These are phyloP conservation scores for Botryosphaeria dothidea DNA, from an alignment of 2,329 filamentous ascomycete genomes.

Conservation along the genomic window DNA sequence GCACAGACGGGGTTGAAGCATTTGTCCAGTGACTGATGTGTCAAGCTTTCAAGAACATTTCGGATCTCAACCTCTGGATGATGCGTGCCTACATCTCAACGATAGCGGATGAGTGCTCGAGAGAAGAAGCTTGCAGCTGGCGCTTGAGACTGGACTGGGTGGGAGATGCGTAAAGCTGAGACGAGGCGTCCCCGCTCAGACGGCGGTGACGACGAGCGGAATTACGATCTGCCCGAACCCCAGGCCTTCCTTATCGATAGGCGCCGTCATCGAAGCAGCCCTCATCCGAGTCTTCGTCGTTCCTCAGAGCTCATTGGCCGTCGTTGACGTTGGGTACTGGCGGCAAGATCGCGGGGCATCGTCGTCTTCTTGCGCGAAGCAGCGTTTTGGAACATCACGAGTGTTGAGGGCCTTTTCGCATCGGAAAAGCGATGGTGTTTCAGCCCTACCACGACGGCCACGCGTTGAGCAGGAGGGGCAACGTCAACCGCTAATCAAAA, in stretches of 20 bases:
- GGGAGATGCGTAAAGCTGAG: background rate
- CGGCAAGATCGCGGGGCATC: background rate
- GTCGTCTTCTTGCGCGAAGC: background rate
- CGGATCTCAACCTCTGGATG: too few species aligned
- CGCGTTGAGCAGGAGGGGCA: constrained; percentile 17
- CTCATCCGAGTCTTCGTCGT: too few species aligned
- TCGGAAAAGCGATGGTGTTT: background rate
- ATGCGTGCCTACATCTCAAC: too few species aligned
- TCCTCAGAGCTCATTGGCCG: background rate
- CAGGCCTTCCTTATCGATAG: constrained; percentile 4
- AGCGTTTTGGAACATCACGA: background rate
- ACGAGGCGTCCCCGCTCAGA: constrained; percentile 12
- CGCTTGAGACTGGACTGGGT: background rate
- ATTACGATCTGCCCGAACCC: constrained; percentile 9
- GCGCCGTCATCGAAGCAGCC: background rate
- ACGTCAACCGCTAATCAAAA: constrained; percentile 19
- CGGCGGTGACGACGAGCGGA: constrained; percentile 6
- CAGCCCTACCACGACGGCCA: constrained; percentile 14
- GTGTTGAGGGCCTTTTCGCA: background rate
- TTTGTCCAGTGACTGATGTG: too few species aligned
- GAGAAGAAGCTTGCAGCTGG: too few species aligned
- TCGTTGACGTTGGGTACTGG: background rate
- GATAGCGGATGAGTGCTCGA: too few species aligned
- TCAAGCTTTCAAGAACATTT: too few species aligned
- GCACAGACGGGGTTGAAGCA: too few species aligned